Percentiles rank a stretch among this genome's conserved stretches.
Evolutionary conservation across 169 alveolate species (phyloP).

Genomic region (Plasmodium gonderi): DNA sequence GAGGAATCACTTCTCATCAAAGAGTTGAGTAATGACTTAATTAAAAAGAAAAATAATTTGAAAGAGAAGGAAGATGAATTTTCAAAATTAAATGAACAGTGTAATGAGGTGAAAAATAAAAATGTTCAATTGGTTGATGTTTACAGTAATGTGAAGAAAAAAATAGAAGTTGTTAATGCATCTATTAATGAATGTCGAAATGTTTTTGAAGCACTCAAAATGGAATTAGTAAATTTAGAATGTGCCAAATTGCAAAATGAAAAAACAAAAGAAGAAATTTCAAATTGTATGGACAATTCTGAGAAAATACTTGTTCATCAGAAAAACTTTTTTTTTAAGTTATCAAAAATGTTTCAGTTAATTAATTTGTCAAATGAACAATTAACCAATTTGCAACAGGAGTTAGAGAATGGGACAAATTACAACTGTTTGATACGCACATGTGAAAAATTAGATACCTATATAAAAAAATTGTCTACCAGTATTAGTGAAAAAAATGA

Average conservation of each 20-base stretch:
- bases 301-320: constrained; percentile 31
- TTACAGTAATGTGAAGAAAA: background rate
- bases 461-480: background rate
- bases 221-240: constrained; percentile 6
- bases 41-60: constrained; percentile 12
- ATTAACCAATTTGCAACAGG: background rate
- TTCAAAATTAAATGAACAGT: constrained; percentile 4
- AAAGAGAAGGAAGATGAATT: constrained; percentile 65
- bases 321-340: constrained; percentile 40
- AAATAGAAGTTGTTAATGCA: background rate
- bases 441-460: background rate
- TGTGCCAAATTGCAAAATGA: constrained; percentile 31
- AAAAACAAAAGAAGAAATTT: constrained; percentile 22
- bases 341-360: constrained; percentile 50
- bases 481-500: background rate
- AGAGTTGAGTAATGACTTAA: constrained; percentile 13
- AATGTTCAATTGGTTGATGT: background rate
- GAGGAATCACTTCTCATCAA: constrained; percentile 21
- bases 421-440: background rate
- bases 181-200: background rate
- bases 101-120: background rate
- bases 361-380: constrained; percentile 36
- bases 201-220: background rate
- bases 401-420: background rate
- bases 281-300: constrained; percentile 12